Base-by-base conservation (phyloP, 2,329 filamentous ascomycete species). In the Fusarium buharicum region DNA sequence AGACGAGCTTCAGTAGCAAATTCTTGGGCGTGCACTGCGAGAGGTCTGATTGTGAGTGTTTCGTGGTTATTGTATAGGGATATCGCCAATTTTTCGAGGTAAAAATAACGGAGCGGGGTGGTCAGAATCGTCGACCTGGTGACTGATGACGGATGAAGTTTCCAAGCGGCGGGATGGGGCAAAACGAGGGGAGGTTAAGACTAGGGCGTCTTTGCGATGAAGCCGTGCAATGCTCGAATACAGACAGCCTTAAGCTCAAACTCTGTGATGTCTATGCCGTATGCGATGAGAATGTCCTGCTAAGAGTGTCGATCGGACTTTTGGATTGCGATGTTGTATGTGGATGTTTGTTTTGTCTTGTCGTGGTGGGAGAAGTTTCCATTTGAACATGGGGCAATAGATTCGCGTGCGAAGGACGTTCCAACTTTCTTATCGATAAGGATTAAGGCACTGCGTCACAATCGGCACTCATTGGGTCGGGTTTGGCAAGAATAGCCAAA, bases 391-490 rank as follows among this genome's bases (percentile, higher is more conserved):
- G 57, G 57, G 56, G 43, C 57, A 59, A 59, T 59, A 44, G 54
- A 39, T 54, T 57, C 50, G 50, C 54, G 34, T 58, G 40, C 39
- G 56, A 59, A 62, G 14, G 30, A 59, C 65, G 56, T 56, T 48
- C 64, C 62, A 66, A 65, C 56, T 68, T 66, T 50, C 67, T 73
- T 73, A 73, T 73, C 72, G 72, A 73, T 73, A 73, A 71, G 63
- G 11, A 43, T 3, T 14, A 37, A 5, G 36, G 22, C 30, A 54
- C 36, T 59, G 56, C 55, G 56, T 59, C 55, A 59, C 55, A 49
- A 20, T 38, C 20, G 17, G 20, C 9, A 33, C 18, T 12, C 22
- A 9, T 11, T 28, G 10, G 11, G 27, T 28, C n/a, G n/a, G n/a
- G n/a, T 28, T 28, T 8, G 27, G 10, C 8, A 11, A 28, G 7